A percentile compares a stretch with the other conserved stretches of the same genome.
These are phyloP conservation scores for Colletotrichum tamarilloi DNA, from an alignment of 2,329 filamentous ascomycete species.

Conservation along the genomic window DNA sequence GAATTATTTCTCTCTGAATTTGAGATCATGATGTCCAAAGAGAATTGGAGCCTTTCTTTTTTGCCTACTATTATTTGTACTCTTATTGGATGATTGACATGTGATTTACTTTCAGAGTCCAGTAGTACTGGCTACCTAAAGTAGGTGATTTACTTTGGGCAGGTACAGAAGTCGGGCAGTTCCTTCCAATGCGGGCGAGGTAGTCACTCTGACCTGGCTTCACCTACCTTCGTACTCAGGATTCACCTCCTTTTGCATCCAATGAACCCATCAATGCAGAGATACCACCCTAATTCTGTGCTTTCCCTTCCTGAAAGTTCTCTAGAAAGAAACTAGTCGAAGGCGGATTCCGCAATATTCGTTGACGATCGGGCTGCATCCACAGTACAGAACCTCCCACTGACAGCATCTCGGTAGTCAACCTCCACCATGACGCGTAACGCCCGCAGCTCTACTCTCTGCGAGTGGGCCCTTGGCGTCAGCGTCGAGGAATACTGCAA, in stretches of 20 bases:
- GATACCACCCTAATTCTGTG: not conserved
- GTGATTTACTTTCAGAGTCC: too few relatives aligned
- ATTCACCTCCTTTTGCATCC: not conserved
- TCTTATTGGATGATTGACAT: too few relatives aligned
- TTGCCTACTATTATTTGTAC: too few relatives aligned
- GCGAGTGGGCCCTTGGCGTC: constrained; percentile 55
- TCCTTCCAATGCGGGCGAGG: not conserved
- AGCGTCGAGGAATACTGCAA: constrained; percentile 44
- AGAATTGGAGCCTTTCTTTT: too few relatives aligned
- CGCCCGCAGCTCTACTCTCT: constrained; percentile 38
- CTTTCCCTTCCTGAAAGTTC: not conserved
- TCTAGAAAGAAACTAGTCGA: not conserved
- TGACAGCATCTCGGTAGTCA: not conserved
- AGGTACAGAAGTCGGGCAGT: not conserved
- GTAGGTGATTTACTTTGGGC: not conserved
- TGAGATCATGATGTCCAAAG: too few relatives aligned
- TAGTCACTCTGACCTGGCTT: not conserved
- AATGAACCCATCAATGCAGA: not conserved
- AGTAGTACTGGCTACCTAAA: too few relatives aligned
- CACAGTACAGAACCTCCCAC: not conserved
- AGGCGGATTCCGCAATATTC: not conserved
- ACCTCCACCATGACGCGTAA: constrained; percentile 27
- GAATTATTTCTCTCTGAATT: too few relatives aligned
- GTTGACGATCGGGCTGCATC: not conserved
- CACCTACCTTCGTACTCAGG: not conserved